Conservation (phyloP, 2,329 filamentous ascomycete species). For the Fusarium keratoplasticum region DNA sequence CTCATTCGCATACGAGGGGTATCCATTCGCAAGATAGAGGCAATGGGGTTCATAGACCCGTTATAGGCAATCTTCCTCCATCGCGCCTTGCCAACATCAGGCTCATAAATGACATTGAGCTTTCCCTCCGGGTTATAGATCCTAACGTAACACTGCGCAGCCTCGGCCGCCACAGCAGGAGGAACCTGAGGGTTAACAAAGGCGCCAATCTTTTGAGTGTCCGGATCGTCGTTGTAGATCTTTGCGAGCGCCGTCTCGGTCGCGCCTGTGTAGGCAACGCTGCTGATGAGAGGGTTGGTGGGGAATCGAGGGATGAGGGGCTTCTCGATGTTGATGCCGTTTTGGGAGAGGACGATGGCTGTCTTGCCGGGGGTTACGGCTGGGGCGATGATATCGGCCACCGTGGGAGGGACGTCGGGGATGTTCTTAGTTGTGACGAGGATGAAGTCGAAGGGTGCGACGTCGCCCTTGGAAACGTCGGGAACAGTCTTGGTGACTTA, state of each 20-base stretch:
- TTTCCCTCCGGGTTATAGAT: conserved; percentile 61
- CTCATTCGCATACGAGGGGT: conserved; percentile 59
- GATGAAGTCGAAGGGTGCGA: conserved; percentile 60
- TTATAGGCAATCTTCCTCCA: conserved; percentile 66
- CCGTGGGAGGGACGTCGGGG: conserved; percentile 62
- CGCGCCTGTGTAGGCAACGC: conserved; percentile 64
- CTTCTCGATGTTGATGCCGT: conserved; percentile 72
- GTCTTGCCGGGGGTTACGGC: conserved; percentile 64
- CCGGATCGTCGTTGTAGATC: conserved; percentile 65
- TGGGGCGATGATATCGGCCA: conserved; percentile 61
- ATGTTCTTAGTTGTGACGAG: conserved; percentile 70
- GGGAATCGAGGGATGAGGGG: conserved; percentile 64
- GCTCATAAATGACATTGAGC: conserved; percentile 54
- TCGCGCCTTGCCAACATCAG: conserved; percentile 55
- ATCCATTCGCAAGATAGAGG: conserved; percentile 63
- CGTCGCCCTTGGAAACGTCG: conserved; percentile 38
- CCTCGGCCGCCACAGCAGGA: conserved; percentile 36
- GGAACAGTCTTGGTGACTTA: conserved; percentile 59
- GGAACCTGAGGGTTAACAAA: conserved; percentile 55
- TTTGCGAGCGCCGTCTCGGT: conserved; percentile 59
- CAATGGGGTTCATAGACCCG: conserved; percentile 64
- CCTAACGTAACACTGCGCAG: conserved; percentile 56
- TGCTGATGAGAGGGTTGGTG: conserved; percentile 62
- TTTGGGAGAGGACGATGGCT: conserved; percentile 68
- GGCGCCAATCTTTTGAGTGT: conserved; percentile 62